phyloP scores from a whole-genome alignment of 305 asterid species.

The Coffea humblotiana region DNA sequence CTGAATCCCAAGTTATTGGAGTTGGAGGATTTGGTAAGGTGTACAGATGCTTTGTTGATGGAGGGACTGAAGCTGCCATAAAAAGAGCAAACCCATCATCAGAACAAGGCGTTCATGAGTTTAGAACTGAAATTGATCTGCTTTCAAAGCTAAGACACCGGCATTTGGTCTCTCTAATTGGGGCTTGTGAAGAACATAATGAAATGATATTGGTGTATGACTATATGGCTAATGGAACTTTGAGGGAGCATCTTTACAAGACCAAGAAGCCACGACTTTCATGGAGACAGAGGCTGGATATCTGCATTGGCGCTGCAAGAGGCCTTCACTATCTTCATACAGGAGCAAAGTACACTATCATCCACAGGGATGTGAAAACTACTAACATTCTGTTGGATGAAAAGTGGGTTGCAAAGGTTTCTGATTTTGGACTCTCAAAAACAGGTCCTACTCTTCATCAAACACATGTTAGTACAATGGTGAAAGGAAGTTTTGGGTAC shows the following conservation, averaged over 20 bases:
- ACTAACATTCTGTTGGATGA: constrained; percentile 63
- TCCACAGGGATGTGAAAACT: constrained; percentile 75
- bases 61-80: constrained; percentile 50
- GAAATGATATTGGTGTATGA: constrained; percentile 84
- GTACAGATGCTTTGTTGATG: constrained; percentile 54
- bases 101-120: constrained; percentile 70
- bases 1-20: constrained; percentile 57
- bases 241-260: constrained; percentile 62
- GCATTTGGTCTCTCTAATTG: constrained; percentile 71
- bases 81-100: constrained; percentile 63
- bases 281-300: constrained; percentile 63
- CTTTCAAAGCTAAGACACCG: constrained; percentile 72
- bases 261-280: constrained; percentile 27
- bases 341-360: constrained; percentile 63
- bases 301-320: constrained; percentile 68
- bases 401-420: constrained; percentile 69
- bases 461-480: constrained; percentile 64
- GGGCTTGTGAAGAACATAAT: constrained; percentile 65
- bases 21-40: constrained; percentile 90
- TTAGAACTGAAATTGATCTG: constrained; percentile 66
- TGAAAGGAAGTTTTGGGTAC: constrained; percentile 77
- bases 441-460: constrained; percentile 44
- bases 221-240: constrained; percentile 72
- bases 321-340: constrained; percentile 90
- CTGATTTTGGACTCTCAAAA: constrained; percentile 75